Evolutionary conservation across 371 early-diverging fungal genomes (phyloP).

Genomic region (Pancytospora philotis): DNA sequence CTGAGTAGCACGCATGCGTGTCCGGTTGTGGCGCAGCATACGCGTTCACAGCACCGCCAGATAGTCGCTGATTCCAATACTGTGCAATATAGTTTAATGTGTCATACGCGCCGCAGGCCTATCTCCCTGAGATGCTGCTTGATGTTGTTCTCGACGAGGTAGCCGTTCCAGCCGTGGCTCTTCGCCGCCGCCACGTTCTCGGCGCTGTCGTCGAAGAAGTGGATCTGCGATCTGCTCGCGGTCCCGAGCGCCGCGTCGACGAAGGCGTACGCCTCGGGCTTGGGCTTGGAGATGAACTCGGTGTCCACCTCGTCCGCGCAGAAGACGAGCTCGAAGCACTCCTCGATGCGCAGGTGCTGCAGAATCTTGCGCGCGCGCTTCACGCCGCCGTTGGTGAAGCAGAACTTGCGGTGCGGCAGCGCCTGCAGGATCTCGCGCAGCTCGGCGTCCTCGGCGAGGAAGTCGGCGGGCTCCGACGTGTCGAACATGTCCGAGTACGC

Average conservation of each 20-base stretch:
- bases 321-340: constrained; percentile 42
- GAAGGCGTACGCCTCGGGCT: constrained; percentile 31
- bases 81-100: no score
- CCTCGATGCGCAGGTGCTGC: constrained; percentile 10
- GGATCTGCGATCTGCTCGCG: constrained; percentile 17
- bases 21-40: no score
- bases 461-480: constrained; percentile 5
- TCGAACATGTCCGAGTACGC: constrained; percentile 5
- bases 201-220: constrained; percentile 43
- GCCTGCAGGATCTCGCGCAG: constrained; percentile 20
- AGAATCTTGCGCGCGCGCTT: constrained; percentile 33
- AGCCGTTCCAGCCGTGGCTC: constrained; percentile 35
- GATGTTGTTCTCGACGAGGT: constrained; percentile 16
- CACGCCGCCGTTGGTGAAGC: constrained; percentile 41
- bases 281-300: constrained; percentile 34
- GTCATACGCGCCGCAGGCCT: no score
- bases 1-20: no score
- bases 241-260: constrained; percentile 26
- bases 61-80: no score
- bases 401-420: constrained; percentile 23
- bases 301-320: constrained; percentile 30
- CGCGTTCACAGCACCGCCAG: no score
- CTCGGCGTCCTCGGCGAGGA: constrained; percentile 16
- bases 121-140: neutral
- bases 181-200: constrained; percentile 29